Evolutionary conservation across 2,329 filamentous ascomycete species (phyloP).

Genomic region (Cladosporium velox): DNA sequence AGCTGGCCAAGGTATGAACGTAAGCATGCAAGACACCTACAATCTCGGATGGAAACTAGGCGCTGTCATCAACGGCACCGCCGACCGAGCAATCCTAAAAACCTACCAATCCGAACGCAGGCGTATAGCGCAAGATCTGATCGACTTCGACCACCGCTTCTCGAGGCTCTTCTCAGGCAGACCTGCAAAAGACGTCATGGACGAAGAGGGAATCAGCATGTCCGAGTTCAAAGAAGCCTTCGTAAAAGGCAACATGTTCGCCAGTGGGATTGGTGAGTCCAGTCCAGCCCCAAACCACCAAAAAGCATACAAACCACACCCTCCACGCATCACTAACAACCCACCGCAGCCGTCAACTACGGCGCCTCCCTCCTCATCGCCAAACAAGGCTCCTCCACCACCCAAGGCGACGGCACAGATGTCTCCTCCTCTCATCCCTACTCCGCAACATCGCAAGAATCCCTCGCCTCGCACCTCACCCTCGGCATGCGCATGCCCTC

Average conservation of each 20-base stretch:
- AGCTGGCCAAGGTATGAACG: not conserved
- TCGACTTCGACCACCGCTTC: slow-evolving; percentile 57
- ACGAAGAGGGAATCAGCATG: slow-evolving; percentile 63
- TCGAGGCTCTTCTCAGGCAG: slow-evolving; percentile 58
- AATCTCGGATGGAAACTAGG: no score
- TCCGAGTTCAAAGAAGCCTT: slow-evolving; percentile 64
- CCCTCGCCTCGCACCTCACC: slow-evolving; percentile 42
- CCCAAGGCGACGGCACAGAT: slow-evolving; percentile 53
- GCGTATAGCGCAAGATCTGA: no score
- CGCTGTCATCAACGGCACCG: no score
- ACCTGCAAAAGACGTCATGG: slow-evolving; percentile 61
- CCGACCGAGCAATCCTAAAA: no score
- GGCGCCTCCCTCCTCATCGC: slow-evolving; percentile 57
- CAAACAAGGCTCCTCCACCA: slow-evolving; percentile 49
- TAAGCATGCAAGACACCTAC: not conserved
- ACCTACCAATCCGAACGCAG: no score
- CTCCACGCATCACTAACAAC: not conserved
- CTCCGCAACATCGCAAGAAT: not conserved
- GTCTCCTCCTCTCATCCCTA: slow-evolving; percentile 32
- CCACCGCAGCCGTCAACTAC: slow-evolving; percentile 56
- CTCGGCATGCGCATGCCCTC: slow-evolving; percentile 62
- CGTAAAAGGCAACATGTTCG: slow-evolving; percentile 61
- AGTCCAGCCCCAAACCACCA: no score
- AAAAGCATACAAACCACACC: no score
- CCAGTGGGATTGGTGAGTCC: slow-evolving; percentile 52